These are phyloP conservation scores for Puccinia horiana DNA, from an alignment of 1,284 basidiomycete species.

Conservation along the genomic window DNA sequence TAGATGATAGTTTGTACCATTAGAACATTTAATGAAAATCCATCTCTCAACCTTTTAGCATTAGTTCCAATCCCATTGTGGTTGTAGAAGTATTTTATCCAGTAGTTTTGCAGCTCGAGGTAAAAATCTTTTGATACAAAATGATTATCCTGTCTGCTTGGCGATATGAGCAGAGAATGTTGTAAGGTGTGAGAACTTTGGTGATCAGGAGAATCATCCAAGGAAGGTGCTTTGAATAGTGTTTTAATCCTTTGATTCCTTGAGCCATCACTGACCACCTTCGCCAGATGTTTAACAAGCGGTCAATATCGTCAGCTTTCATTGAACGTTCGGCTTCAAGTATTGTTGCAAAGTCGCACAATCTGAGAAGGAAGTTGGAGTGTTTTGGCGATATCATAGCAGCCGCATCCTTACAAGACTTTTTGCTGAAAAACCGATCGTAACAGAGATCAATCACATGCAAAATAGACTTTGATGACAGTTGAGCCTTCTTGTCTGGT, in stretches of 20 bases:
- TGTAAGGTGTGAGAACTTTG: not conserved
- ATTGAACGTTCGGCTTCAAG: too few relatives aligned
- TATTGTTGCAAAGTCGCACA: conserved; percentile 17
- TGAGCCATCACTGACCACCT: not conserved
- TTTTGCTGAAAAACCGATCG: too few relatives aligned
- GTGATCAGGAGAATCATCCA: not conserved
- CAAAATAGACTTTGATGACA: too few relatives aligned
- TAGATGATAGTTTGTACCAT: too few relatives aligned
- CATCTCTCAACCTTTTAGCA: not conserved
- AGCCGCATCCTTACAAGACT: too few relatives aligned
- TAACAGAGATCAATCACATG: too few relatives aligned
- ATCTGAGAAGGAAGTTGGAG: not conserved
- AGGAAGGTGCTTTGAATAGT: conserved; percentile 5
- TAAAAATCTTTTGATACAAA: conserved; percentile 24
- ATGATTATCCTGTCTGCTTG: not conserved
- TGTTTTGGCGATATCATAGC: too few relatives aligned
- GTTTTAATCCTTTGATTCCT: not conserved
- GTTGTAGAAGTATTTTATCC: too few relatives aligned
- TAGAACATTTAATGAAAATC: not conserved
- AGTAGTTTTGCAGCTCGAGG: conserved; percentile 10
- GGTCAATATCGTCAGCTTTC: conserved; percentile 1
- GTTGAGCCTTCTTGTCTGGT: too few relatives aligned
- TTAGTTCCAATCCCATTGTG: not conserved
- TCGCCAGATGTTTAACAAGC: conserved; percentile 4
- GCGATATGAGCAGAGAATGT: conserved; percentile 15